Evolutionary conservation across 1,284 basidiomycete species (phyloP).

Genomic region (Cryptococcus hybrid): DNA sequence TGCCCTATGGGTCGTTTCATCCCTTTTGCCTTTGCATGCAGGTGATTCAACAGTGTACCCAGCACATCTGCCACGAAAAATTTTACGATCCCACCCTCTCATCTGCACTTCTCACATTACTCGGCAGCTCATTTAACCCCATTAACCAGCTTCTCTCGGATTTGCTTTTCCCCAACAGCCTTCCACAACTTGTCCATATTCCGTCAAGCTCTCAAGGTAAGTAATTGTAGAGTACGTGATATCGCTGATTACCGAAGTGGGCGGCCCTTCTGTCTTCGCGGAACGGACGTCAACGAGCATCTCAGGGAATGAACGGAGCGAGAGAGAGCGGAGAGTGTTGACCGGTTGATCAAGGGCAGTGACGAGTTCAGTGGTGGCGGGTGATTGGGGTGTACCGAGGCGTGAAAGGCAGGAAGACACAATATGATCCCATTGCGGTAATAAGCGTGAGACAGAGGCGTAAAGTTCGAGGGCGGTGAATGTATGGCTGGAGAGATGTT

Average conservation of each 20-base stretch:
- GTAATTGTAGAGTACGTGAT: constrained; percentile 42
- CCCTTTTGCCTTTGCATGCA: constrained; percentile 30
- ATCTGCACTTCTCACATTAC: constrained; percentile 27
- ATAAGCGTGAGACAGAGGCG: constrained; percentile 26
- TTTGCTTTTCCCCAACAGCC: constrained; percentile 36
- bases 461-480: constrained; percentile 47
- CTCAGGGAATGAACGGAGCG: constrained; percentile 47
- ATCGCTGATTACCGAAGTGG: constrained; percentile 31
- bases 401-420: constrained; percentile 27
- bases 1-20: constrained; percentile 40
- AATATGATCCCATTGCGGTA: constrained; percentile 29
- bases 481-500: constrained; percentile 33
- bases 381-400: constrained; percentile 14
- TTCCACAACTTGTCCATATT: constrained; percentile 36
- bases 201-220: constrained; percentile 44
- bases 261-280: constrained; percentile 9
- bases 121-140: constrained; percentile 43
- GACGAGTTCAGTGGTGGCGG: constrained; percentile 18
- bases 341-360: constrained; percentile 19
- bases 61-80: constrained; percentile 48
- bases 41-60: constrained; percentile 39
- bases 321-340: constrained; percentile 29
- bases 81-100: constrained; percentile 47
- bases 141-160: constrained; percentile 52
- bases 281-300: constrained; percentile 45